Conservation (phyloP, 2,329 filamentous ascomycete species). For the Calonectria pauciramosa region DNA sequence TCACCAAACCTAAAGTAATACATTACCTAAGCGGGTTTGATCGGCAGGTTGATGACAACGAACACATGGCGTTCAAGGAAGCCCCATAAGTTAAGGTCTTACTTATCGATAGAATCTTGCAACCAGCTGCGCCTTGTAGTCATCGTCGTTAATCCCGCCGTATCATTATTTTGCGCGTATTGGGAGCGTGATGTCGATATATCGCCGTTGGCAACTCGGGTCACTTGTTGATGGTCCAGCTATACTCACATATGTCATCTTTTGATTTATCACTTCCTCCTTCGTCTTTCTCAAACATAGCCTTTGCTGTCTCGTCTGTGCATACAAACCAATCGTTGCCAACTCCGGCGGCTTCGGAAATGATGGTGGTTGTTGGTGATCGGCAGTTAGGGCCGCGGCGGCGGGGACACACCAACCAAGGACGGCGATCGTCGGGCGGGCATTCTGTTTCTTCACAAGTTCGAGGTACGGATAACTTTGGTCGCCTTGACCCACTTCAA, state of each 20-base stretch:
- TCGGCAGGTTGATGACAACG: background rate
- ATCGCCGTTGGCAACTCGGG: background rate
- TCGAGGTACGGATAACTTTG: background rate
- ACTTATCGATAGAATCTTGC: background rate
- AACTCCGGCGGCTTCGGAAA: background rate
- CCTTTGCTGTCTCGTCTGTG: slow-evolving; percentile 15
- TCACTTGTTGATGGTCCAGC: background rate
- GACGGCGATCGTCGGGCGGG: slow-evolving; percentile 18
- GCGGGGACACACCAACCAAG: slow-evolving; percentile 12
- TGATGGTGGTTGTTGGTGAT: slow-evolving; percentile 16
- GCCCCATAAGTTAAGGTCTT: slow-evolving; percentile 15
- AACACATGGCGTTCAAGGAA: slow-evolving; percentile 18
- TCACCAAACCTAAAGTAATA: background rate
- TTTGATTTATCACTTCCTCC: background rate
- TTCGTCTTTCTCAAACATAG: background rate
- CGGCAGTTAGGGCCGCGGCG: slow-evolving; percentile 17
- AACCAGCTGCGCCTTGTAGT: no score
- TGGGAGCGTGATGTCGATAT: background rate
- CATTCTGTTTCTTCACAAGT: background rate
- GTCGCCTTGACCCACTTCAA: background rate
- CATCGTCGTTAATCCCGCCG: background rate
- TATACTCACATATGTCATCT: background rate
- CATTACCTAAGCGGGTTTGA: background rate
- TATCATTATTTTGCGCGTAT: background rate
- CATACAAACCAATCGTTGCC: slow-evolving; percentile 7